A percentile compares a stretch with the other conserved stretches of the same genome.
These are phyloP conservation scores for Protostelium mycophagum DNA, from an alignment of 78 protist species.

Conservation along the genomic window DNA sequence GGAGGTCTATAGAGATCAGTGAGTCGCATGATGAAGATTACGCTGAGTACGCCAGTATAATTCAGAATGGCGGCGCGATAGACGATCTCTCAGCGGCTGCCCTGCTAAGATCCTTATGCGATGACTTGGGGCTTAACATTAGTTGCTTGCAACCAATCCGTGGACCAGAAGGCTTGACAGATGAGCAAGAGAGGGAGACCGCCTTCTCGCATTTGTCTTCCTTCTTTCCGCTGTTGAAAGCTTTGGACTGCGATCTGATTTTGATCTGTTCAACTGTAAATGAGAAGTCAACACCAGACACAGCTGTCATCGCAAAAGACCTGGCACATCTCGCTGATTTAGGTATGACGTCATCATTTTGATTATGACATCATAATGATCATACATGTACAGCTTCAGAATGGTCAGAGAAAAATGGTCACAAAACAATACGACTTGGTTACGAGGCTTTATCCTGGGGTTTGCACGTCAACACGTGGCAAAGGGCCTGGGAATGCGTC, in stretches of 20 bases:
- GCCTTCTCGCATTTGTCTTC: background rate
- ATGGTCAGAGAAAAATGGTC: background rate
- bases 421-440: background rate
- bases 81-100: background rate
- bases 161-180: background rate
- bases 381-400: background rate
- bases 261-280: background rate
- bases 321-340: background rate
- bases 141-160: background rate
- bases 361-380: too few species aligned
- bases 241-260: background rate
- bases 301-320: background rate
- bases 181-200: background rate
- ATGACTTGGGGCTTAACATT: background rate
- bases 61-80: background rate
- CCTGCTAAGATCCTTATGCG: background rate
- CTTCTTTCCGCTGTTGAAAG: background rate
- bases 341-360: background rate
- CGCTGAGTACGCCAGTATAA: too few species aligned
- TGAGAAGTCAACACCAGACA: background rate
- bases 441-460: background rate
- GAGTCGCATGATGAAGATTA: too few species aligned
- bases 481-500: background rate
- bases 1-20: background rate
- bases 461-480: background rate